These are phyloP conservation scores for Vitis amurensis DNA, from an alignment of 164 flowering plant species.

Conservation along the genomic window DNA sequence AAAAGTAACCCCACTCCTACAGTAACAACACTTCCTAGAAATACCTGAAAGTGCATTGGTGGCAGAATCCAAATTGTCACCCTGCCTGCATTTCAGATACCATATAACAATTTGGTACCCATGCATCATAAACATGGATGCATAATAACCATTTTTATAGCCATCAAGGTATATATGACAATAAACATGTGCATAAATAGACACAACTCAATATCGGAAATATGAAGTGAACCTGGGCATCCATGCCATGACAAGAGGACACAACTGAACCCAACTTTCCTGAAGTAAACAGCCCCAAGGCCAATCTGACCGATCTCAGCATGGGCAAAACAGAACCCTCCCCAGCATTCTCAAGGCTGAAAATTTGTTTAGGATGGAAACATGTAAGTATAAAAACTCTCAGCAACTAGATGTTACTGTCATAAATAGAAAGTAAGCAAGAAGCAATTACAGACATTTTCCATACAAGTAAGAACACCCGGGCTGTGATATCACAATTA, in stretches of 20 bases:
- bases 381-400: background rate
- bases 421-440: background rate
- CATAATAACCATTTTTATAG: no score
- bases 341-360: conserved; percentile 95
- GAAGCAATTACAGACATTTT: background rate
- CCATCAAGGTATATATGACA: no score
- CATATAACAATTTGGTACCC: no score
- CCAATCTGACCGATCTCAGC: conserved; percentile 75
- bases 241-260: conserved; percentile 41
- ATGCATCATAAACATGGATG: no score
- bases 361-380: conserved; percentile 14
- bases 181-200: background rate
- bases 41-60: no score
- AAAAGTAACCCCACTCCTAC: no score
- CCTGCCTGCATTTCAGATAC: no score
- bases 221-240: conserved; percentile 48
- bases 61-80: no score
- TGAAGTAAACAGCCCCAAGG: conserved; percentile 47
- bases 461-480: background rate
- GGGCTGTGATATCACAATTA: background rate
- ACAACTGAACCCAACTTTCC: conserved; percentile 31
- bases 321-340: conserved; percentile 84
- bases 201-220: background rate
- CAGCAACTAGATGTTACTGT: background rate
- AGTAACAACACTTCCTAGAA: no score